These are phyloP conservation scores for Phylloporus scabripes DNA, from an alignment of 768 basidiomycete species.

Conservation along the genomic window DNA sequence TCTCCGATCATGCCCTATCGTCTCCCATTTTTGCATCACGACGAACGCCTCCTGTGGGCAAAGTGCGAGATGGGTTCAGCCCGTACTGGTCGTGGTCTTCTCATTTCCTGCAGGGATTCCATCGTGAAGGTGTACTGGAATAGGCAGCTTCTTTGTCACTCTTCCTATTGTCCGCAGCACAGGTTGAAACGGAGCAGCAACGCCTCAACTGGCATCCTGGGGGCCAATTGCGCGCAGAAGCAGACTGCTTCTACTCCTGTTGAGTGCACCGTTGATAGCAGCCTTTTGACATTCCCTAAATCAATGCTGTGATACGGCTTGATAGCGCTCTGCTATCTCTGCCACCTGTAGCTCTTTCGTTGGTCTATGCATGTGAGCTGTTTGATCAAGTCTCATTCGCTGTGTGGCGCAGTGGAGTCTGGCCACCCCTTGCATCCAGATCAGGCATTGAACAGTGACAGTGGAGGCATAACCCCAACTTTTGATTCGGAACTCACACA, in stretches of 20 bases:
- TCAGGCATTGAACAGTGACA: slow-evolving; percentile 17
- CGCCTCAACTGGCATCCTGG: slow-evolving; percentile 10
- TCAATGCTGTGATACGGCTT: slow-evolving; percentile 10
- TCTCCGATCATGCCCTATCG: slow-evolving; percentile 26
- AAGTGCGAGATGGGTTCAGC: slow-evolving; percentile 16
- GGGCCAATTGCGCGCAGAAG: slow-evolving; percentile 12
- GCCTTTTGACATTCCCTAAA: slow-evolving; percentile 1
- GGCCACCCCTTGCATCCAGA: slow-evolving; percentile 5
- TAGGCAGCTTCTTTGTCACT: slow-evolving; percentile 15
- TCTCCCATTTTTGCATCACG: slow-evolving; percentile 37
- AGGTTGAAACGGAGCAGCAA: slow-evolving; percentile 9
- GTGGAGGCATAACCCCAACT: slow-evolving; percentile 74
- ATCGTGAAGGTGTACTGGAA: slow-evolving; percentile 12
- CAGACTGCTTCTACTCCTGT: slow-evolving; percentile 23
- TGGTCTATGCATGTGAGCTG: no score
- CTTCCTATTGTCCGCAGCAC: slow-evolving; percentile 6
- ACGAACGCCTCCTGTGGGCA: slow-evolving; percentile 48
- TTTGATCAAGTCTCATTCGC: no score
- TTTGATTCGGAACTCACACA: slow-evolving; percentile 44
- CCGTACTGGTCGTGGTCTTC: slow-evolving; percentile 3
- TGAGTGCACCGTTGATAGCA: neutral
- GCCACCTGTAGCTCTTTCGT: no score
- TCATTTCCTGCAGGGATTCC: slow-evolving; percentile 10
- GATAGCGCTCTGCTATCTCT: slow-evolving; percentile 1
- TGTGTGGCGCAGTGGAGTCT: slow-evolving; percentile 36